Conservation (phyloP, 2,329 filamentous ascomycete species). For the Alternaria longipes region DNA sequence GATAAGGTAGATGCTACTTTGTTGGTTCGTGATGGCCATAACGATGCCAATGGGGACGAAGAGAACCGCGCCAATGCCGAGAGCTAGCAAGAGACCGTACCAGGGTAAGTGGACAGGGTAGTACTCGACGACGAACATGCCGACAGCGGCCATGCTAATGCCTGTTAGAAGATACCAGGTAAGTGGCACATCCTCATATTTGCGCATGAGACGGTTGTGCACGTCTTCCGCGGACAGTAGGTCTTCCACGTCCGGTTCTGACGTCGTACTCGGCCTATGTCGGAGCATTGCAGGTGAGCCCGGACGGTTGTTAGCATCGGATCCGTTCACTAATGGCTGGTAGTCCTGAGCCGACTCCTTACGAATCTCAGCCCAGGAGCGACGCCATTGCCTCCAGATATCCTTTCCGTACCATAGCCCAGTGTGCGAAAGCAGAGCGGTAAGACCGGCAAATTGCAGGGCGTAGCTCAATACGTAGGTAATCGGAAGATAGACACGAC, state of each 20-base stretch:
- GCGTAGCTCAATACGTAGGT: slow-evolving; percentile 89
- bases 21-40: slow-evolving; percentile 91
- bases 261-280: slow-evolving; percentile 41
- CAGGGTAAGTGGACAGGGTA: slow-evolving; percentile 81
- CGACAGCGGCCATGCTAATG: slow-evolving; percentile 77
- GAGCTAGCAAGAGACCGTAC: slow-evolving; percentile 82
- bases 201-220: slow-evolving; percentile 82
- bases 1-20: slow-evolving; percentile 85
- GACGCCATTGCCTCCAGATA: slow-evolving; percentile 79
- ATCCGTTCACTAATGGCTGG: slow-evolving; percentile 41
- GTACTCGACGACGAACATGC: slow-evolving; percentile 86
- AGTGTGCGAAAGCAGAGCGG: slow-evolving; percentile 82
- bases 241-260: slow-evolving; percentile 55
- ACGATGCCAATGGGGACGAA: slow-evolving; percentile 93
- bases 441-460: slow-evolving; percentile 83
- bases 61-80: slow-evolving; percentile 79
- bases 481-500: slow-evolving; percentile 83
- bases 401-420: slow-evolving; percentile 85
- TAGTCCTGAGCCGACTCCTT: slow-evolving; percentile 43
- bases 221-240: slow-evolving; percentile 79
- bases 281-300: slow-evolving; percentile 30
- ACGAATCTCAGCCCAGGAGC: slow-evolving; percentile 71
- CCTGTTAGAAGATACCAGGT: slow-evolving; percentile 83
- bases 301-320: slow-evolving; percentile 47
- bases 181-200: slow-evolving; percentile 82